These are phyloP conservation scores for Cutaneotrichosporon sp. DNA, from an alignment of 1,284 basidiomycete genomes.

Conservation along the genomic window DNA sequence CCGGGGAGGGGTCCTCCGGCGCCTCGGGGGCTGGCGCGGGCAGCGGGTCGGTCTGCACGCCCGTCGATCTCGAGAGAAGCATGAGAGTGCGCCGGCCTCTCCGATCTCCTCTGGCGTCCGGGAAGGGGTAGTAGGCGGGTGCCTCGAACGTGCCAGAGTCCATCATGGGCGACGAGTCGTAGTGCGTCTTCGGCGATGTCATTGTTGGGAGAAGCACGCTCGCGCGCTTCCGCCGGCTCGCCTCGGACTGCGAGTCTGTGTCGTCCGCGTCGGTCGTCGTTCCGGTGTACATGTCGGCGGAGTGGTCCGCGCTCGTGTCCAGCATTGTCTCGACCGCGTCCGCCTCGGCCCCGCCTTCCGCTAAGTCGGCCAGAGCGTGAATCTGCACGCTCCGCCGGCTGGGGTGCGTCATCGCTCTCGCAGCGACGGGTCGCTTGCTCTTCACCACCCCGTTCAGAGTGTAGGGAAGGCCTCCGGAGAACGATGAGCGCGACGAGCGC, in stretches of 20 bases:
- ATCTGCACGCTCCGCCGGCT: conserved; percentile 14
- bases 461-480: conserved; percentile 42
- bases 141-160: conserved; percentile 1
- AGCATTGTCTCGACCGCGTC: conserved; percentile 1
- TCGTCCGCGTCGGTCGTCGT: conserved; percentile 28
- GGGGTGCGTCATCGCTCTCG: conserved; percentile 4
- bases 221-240: conserved; percentile 38
- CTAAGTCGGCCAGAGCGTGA: conserved; percentile 18
- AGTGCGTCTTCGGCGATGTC: conserved; percentile 16
- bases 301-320: neutral
- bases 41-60: conserved; percentile 69
- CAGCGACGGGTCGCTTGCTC: conserved; percentile 23
- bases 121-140: conserved; percentile 4
- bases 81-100: conserved; percentile 57
- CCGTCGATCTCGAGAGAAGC: conserved; percentile 65
- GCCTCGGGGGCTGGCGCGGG: neutral
- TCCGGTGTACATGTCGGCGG: conserved; percentile 2
- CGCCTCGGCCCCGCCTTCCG: neutral
- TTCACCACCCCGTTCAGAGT: conserved; percentile 48
- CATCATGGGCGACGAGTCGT: conserved; percentile 10
- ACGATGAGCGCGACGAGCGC: conserved; percentile 1
- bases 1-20: neutral
- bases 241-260: conserved; percentile 26
- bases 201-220: conserved; percentile 33
- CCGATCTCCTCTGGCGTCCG: conserved; percentile 21